Conservation (phyloP, 371 early-diverging fungal genomes). For the Rhizopus stolonifer region DNA sequence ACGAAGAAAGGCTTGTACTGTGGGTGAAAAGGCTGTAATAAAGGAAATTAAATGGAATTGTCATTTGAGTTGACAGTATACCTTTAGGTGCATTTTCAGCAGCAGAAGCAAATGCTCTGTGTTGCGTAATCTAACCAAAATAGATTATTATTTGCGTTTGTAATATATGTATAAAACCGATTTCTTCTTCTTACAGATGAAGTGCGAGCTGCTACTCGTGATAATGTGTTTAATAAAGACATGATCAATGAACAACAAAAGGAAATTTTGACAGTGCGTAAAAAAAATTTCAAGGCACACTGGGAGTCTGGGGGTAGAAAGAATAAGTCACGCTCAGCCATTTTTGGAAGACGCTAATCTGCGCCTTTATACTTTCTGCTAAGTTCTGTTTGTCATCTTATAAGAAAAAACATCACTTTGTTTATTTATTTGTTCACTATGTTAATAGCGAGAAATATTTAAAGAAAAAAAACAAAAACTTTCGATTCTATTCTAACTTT, state of each 20-base stretch:
- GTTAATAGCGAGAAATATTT: no score
- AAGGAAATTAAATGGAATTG: not conserved
- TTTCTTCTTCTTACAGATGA: not conserved
- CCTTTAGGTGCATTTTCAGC: slow-evolving; percentile 25
- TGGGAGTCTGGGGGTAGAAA: slow-evolving; percentile 3
- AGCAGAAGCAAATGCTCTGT: slow-evolving; percentile 27
- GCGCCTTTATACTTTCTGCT: no score
- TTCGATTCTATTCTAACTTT: slow-evolving; percentile 11
- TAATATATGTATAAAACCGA: not conserved
- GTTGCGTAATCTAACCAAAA: slow-evolving; percentile 12
- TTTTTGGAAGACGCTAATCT: not conserved
- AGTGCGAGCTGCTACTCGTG: not conserved
- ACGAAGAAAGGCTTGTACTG: slow-evolving; percentile 80
- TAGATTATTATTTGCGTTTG: not conserved
- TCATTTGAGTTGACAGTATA: not conserved
- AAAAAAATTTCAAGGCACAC: slow-evolving; percentile 5
- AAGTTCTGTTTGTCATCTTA: no score
- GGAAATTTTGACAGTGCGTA: not conserved
- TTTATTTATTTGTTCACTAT: no score
- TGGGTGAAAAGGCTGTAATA: slow-evolving; percentile 13
- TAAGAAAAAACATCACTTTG: no score
- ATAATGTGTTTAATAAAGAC: slow-evolving; percentile 4
- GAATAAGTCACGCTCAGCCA: slow-evolving; percentile 4
- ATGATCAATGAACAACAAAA: slow-evolving; percentile 5
- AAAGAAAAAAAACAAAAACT: not conserved